phyloP scores from a whole-genome alignment of 2,329 filamentous ascomycete genomes.

The Rhynchosporium graminicola region DNA sequence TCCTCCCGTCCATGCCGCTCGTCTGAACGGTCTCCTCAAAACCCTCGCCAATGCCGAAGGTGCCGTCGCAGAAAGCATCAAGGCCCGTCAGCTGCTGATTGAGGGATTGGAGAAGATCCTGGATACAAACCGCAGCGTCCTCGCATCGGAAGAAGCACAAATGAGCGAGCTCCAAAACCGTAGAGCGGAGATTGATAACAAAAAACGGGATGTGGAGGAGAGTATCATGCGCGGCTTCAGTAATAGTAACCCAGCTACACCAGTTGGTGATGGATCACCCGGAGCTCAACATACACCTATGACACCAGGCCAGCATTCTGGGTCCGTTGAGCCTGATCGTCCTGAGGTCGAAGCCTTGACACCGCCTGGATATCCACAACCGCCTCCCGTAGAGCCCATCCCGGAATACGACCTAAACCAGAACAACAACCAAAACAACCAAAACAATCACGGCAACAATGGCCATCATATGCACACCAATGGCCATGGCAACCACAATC shows the following conservation, averaged over 20 bases:
- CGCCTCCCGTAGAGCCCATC: conserved; percentile 36
- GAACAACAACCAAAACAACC: conserved; percentile 5
- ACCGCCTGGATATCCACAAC: conserved; percentile 66
- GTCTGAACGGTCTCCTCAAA: conserved; percentile 86
- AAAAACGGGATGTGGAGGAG: conserved; percentile 87
- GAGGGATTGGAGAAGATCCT: conserved; percentile 81
- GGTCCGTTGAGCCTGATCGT: conserved; percentile 63
- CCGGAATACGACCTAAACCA: conserved; percentile 43
- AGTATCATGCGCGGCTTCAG: conserved; percentile 83
- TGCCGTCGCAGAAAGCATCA: conserved; percentile 85
- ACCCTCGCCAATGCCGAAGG: conserved; percentile 84
- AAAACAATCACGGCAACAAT: not conserved
- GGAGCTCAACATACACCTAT: conserved; percentile 41
- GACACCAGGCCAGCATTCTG: conserved; percentile 40
- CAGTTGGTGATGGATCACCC: conserved; percentile 47
- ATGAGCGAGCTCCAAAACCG: conserved; percentile 65
- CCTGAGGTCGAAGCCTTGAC: conserved; percentile 86
- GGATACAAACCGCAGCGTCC: conserved; percentile 67
- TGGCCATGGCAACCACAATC: conserved; percentile 22
- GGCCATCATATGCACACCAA: not conserved
- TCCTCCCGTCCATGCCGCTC: conserved; percentile 87
- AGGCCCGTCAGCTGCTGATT: conserved; percentile 77
- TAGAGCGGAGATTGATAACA: conserved; percentile 72
- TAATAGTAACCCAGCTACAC: conserved; percentile 52
- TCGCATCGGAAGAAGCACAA: conserved; percentile 69